phyloP scores from a whole-genome alignment of 2,329 filamentous ascomycete species.

The Elsinoe australis region DNA sequence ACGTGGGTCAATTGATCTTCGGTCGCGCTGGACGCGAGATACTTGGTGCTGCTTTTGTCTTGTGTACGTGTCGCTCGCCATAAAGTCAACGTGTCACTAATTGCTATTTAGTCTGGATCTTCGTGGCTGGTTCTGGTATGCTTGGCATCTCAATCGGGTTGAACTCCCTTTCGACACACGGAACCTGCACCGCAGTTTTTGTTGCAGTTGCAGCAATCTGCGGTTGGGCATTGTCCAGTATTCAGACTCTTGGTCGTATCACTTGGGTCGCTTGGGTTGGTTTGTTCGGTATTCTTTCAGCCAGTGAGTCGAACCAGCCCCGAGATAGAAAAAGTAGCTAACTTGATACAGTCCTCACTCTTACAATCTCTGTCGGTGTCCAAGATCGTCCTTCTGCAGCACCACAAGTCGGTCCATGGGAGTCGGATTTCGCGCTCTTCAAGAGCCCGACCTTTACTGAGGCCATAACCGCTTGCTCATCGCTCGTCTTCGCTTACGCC shows the following conservation, averaged over 20 bases:
- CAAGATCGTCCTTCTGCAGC: constrained; percentile 31
- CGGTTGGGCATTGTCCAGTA: constrained; percentile 31
- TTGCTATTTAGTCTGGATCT: constrained; percentile 24
- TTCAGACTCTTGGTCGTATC: constrained; percentile 31
- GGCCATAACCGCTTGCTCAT: constrained; percentile 29
- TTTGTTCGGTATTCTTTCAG: constrained; percentile 23
- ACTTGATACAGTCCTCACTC: constrained; percentile 24
- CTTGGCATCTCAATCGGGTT: constrained; percentile 25
- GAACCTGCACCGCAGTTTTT: constrained; percentile 36
- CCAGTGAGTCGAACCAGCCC: constrained; percentile 25
- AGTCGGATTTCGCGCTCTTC: constrained; percentile 26
- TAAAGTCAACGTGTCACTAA: constrained; percentile 16
- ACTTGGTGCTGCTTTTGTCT: constrained; percentile 34
- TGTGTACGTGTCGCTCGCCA: constrained; percentile 26
- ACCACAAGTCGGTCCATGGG: constrained; percentile 23
- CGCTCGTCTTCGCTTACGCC: constrained; percentile 34
- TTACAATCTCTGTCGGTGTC: constrained; percentile 31
- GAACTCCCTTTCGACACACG: constrained; percentile 26
- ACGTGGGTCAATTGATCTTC: constrained; percentile 48
- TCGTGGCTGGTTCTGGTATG: constrained; percentile 33
- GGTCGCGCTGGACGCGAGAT: constrained; percentile 46
- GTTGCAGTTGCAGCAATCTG: constrained; percentile 37
- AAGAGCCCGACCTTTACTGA: constrained; percentile 28
- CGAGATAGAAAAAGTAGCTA: background rate
- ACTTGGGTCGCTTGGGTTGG: constrained; percentile 33